Evolutionary conservation across 139 green algal genomes (phyloP), one percentile per base, ranked within the genome.

Genomic region (Haematococcus lacustris): DNA sequence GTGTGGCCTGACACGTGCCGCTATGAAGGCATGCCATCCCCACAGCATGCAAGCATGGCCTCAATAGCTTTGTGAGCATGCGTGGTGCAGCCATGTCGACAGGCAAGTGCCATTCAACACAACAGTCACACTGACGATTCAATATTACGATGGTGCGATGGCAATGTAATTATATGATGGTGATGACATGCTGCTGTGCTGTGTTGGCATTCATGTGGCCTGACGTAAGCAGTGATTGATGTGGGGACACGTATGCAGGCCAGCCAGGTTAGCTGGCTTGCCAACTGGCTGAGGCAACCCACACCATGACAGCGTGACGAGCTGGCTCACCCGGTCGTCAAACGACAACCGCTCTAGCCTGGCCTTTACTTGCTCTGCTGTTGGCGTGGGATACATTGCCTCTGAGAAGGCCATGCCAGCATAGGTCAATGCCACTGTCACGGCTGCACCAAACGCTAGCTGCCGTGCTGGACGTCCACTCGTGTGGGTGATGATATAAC

Each of bases 401-500:
- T 5, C 23, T 7, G 62, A 57, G 64, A 85, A 85, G 2, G 53
- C 30, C 4, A 41, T 33, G 5, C 79, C 79, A 0, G 82, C 2
- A 0, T 66, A 50, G 26, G 5, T 71, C 0, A 73, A 76, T 1
- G 5, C 79, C 3, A 25, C 72, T 17, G 72, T 71, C 43, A 38
- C 61, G 2, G 82, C 26, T 2, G 33, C 30, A 0, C 79, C 79
- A 63, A 85, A 85, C 1, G 47, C 33, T 17, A 71, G 0, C 6
- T 82, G 69, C 26, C 61, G 68, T 1, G 25, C 33, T 13, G 51
- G 71, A 25, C 59, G 75, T 0, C 50, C 28, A 1, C 51, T 73
- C 3, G 79, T 85, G 0, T 77, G 57, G 0, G 35, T 2, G 17
- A 81, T 74, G 37, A 85, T 81, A 34, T 63, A 73, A 3, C 53